Evolutionary conservation across 352 stramenopile genomes (phyloP).

Genomic region (Globisporangium cystogenes): DNA sequence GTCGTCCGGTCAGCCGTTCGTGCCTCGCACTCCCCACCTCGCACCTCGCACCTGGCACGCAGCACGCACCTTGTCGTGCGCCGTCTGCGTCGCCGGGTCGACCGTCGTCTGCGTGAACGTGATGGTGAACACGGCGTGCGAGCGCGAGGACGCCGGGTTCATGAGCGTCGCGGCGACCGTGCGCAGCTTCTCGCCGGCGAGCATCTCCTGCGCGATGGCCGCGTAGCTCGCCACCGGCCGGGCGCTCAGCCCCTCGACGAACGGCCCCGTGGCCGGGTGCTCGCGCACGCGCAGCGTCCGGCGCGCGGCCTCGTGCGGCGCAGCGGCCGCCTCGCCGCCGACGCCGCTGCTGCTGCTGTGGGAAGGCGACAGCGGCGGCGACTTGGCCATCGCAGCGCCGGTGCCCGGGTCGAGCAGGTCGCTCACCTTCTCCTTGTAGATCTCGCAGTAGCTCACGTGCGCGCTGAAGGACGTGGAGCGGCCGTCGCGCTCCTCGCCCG

Average conservation of each 20-base stretch:
- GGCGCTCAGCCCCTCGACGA: constrained; percentile 75
- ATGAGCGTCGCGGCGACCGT: constrained; percentile 95
- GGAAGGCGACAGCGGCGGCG: constrained; percentile 22
- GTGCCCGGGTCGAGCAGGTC: constrained; percentile 55
- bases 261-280: constrained; percentile 77
- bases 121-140: constrained; percentile 97
- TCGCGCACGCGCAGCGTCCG: constrained; percentile 68
- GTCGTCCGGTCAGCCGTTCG: too few relatives aligned
- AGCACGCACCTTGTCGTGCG: constrained; percentile 52
- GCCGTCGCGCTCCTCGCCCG: too few relatives aligned
- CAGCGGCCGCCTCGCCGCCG: not conserved
- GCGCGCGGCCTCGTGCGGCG: not conserved
- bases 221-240: constrained; percentile 70
- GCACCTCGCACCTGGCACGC: too few relatives aligned
- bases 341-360: too few relatives aligned
- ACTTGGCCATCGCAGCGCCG: constrained; percentile 14
- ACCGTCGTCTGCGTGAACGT: constrained; percentile 83
- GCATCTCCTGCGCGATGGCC: constrained; percentile 73
- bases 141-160: constrained; percentile 95
- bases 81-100: constrained; percentile 45
- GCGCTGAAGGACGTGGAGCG: too few relatives aligned
- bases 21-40: too few relatives aligned
- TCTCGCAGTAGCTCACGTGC: constrained; percentile 79
- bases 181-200: constrained; percentile 91
- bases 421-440: constrained; percentile 87